Percentiles rank a stretch among this genome's conserved stretches.
Evolutionary conservation across 768 basidiomycete species (phyloP).

Genomic region (Mycena galericulata): DNA sequence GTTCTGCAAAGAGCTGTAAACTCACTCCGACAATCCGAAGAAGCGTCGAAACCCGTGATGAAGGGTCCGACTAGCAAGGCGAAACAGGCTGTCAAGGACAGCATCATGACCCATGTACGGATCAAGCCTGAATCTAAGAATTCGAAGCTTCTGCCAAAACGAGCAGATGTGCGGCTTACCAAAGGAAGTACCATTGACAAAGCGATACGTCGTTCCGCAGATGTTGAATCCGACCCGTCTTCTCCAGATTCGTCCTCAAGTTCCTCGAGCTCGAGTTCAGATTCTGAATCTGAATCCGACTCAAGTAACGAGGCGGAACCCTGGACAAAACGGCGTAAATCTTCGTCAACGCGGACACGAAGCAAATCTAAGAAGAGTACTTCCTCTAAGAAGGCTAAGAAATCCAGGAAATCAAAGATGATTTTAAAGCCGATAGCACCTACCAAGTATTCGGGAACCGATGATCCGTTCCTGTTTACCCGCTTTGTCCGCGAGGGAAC

Average conservation of each 20-base stretch:
- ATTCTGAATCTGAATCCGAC: not conserved
- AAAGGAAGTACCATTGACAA: not conserved
- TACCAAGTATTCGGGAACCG: not conserved
- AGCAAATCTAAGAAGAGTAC: not conserved
- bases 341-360: not conserved
- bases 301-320: not conserved
- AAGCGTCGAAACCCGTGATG: not conserved
- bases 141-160: not conserved
- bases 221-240: not conserved
- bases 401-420: not conserved
- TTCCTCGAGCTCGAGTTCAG: not conserved
- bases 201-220: not conserved
- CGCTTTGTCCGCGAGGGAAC: conserved; percentile 4
- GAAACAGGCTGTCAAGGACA: not conserved
- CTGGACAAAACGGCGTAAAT: not conserved
- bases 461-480: not conserved
- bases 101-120: not conserved
- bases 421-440: conserved; percentile 1
- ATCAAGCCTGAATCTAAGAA: not conserved
- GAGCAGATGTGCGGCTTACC: not conserved
- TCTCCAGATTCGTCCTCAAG: not conserved
- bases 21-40: not conserved
- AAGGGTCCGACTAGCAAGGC: not conserved
- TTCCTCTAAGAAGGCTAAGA: not conserved
- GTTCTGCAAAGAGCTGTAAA: too few species aligned